phyloP scores from a whole-genome alignment of 805 yeast genomes.

The Kodamaea fukazawae region DNA sequence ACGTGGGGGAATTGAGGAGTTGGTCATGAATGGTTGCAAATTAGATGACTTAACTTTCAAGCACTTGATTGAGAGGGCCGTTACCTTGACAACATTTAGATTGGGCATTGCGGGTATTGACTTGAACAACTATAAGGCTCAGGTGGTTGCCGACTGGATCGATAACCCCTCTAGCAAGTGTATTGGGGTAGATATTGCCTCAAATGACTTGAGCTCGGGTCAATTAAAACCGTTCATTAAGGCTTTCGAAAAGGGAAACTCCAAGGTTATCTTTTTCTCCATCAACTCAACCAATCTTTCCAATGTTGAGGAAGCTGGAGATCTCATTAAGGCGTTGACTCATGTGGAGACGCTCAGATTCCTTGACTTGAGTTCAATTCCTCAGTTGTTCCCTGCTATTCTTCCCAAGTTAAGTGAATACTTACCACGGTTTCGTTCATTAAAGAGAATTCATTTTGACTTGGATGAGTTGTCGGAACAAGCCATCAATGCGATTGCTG shows the following conservation, averaged over 20 bases:
- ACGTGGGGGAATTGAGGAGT: constrained; percentile 56
- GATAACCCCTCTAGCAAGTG: constrained; percentile 43
- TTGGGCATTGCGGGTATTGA: constrained; percentile 55
- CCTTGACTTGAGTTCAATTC: constrained; percentile 52
- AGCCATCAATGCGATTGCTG: constrained; percentile 48
- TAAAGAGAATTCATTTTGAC: constrained; percentile 55
- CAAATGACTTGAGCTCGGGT: constrained; percentile 48
- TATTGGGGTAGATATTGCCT: constrained; percentile 55
- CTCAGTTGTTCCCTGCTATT: constrained; percentile 50
- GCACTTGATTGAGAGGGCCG: constrained; percentile 40
- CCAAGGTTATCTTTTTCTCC: constrained; percentile 49
- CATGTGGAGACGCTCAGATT: constrained; percentile 43
- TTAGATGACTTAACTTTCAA: constrained; percentile 41
- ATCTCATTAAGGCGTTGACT: constrained; percentile 36
- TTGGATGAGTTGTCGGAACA: constrained; percentile 47
- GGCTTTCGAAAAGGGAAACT: constrained; percentile 31
- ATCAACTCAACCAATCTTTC: constrained; percentile 49
- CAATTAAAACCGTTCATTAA: constrained; percentile 46
- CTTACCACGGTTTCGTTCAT: constrained; percentile 44
- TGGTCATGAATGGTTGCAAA: constrained; percentile 57
- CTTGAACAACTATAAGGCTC: constrained; percentile 40
- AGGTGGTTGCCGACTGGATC: constrained; percentile 48
- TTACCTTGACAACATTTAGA: constrained; percentile 44
- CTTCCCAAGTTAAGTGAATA: constrained; percentile 43
- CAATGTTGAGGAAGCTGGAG: constrained; percentile 37